phyloP scores from a whole-genome alignment of 768 basidiomycete species.

The Hydnomerulius pinastri region DNA sequence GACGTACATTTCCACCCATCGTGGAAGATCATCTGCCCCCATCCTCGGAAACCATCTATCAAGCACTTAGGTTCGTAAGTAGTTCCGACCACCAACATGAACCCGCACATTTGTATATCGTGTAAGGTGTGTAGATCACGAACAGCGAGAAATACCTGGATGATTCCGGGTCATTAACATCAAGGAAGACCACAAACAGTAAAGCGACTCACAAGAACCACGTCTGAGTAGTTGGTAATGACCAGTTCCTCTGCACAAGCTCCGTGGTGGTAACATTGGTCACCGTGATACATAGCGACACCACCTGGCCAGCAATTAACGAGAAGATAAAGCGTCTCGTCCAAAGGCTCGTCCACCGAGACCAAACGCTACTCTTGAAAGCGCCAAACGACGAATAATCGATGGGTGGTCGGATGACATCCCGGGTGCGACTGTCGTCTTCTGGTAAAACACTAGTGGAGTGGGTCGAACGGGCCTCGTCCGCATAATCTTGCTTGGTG shows the following conservation, averaged over 20 bases:
- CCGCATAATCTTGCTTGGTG: conserved; percentile 21
- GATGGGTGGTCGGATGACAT: conserved; percentile 54
- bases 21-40: conserved; percentile 67
- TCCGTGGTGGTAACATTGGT: conserved; percentile 88
- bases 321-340: conserved; percentile 71
- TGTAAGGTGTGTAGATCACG: conserved; percentile 81
- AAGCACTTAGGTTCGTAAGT: not conserved
- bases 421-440: not conserved
- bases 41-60: conserved; percentile 81
- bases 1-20: conserved; percentile 88
- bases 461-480: conserved; percentile 8
- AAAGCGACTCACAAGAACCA: conserved; percentile 83
- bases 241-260: conserved; percentile 67
- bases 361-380: conserved; percentile 53
- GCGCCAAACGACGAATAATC: conserved; percentile 60
- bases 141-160: conserved; percentile 78
- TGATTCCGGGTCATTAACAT: not conserved
- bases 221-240: conserved; percentile 78
- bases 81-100: not conserved
- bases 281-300: conserved; percentile 86
- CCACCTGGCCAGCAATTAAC: conserved; percentile 75
- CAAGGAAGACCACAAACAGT: not conserved
- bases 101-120: conserved; percentile 78
- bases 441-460: too few species aligned
- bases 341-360: conserved; percentile 76